These are phyloP conservation scores for Aeschynomene evenia DNA, from an alignment of 306 rosid genomes.

Conservation along the genomic window DNA sequence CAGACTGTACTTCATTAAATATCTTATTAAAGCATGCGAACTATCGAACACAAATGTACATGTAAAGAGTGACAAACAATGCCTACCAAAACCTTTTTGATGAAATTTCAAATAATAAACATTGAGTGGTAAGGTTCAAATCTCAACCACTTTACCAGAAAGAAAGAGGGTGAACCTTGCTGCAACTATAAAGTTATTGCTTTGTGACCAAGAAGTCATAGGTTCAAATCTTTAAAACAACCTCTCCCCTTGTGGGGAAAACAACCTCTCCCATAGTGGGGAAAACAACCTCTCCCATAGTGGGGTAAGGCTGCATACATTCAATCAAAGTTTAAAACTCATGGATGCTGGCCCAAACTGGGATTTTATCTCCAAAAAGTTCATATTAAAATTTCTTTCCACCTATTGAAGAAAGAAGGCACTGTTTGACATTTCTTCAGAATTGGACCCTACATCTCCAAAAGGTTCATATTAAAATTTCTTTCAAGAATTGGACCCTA, in stretches of 20 bases:
- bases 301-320: too few relatives aligned
- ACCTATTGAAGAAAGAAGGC: conserved; percentile 6
- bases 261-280: too few relatives aligned
- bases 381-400: neutral
- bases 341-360: neutral
- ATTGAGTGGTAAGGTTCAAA: neutral
- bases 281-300: too few relatives aligned
- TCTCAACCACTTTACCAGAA: neutral
- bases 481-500: conserved; percentile 17
- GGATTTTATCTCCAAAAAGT: neutral
- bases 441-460: too few relatives aligned
- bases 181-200: too few relatives aligned
- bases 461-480: too few relatives aligned
- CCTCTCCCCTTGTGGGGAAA: too few relatives aligned
- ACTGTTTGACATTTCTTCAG: neutral
- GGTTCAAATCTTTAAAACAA: too few relatives aligned
- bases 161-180: too few relatives aligned
- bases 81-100: neutral
- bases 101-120: conserved; percentile 1
- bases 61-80: conserved; percentile 11
- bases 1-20: neutral
- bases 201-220: too few relatives aligned
- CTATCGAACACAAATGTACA: neutral
- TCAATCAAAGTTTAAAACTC: neutral
- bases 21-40: conserved; percentile 1